Conservation (phyloP, 208 protist genomes). For the Acanthamoeba royreba region DNA sequence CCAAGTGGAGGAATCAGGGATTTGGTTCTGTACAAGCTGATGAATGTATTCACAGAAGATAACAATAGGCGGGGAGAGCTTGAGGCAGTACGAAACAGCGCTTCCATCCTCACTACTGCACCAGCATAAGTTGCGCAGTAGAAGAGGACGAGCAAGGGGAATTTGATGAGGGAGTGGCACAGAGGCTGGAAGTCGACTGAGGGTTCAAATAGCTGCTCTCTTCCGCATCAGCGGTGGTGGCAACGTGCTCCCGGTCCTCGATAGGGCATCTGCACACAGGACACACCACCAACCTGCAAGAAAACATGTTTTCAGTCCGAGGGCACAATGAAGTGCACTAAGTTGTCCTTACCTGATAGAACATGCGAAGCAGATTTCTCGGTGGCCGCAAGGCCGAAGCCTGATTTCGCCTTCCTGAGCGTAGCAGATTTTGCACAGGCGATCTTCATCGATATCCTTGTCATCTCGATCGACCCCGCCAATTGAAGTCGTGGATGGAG, state of each 20-base stretch:
- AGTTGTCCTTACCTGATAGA: neutral
- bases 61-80: no score
- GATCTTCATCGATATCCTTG: neutral
- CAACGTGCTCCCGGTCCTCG: neutral
- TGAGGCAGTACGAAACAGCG: no score
- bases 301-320: neutral
- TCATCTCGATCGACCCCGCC: neutral
- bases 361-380: slow-evolving; percentile 7
- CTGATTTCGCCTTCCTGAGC: neutral
- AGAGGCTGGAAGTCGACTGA: no score
- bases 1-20: no score
- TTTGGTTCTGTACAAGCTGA: no score
- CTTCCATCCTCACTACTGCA: no score
- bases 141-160: no score
- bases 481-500: neutral
- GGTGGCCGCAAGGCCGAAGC: neutral
- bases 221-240: no score
- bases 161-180: no score
- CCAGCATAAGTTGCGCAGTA: no score
- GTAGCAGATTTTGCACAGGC: slow-evolving; percentile 38
- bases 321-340: neutral
- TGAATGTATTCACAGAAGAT: no score
- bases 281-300: neutral
- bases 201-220: no score
- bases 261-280: neutral